A percentile compares a stretch with the other conserved stretches of the same genome.
phyloP scores from a whole-genome alignment of 495 filamentous ascomycete species.

The Friedmanniomyces simplex region DNA sequence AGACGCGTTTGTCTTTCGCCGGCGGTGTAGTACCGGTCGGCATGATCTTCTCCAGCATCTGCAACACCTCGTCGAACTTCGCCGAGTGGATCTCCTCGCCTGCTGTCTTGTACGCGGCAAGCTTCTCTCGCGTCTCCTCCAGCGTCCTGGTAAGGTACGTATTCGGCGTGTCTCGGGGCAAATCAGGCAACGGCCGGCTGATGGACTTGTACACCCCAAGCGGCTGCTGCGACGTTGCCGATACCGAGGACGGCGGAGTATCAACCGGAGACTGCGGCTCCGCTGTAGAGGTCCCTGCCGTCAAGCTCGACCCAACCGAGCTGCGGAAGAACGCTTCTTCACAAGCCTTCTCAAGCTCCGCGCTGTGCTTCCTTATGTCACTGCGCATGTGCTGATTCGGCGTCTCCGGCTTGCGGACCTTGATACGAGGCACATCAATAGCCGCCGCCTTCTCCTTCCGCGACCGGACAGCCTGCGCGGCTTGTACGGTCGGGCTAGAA shows the following conservation, averaged over 20 bases:
- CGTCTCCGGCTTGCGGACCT: slow-evolving; percentile 35
- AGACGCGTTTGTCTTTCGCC: slow-evolving; percentile 30
- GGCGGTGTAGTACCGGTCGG: not conserved
- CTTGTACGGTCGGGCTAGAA: slow-evolving; percentile 18
- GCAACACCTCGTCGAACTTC: slow-evolving; percentile 49
- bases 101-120: slow-evolving; percentile 38
- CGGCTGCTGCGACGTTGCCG: slow-evolving; percentile 1
- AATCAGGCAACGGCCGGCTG: slow-evolving; percentile 29
- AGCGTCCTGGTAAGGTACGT: slow-evolving; percentile 43
- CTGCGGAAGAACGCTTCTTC: slow-evolving; percentile 76
- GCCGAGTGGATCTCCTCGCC: slow-evolving; percentile 21
- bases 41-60: slow-evolving; percentile 22
- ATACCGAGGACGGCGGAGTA: slow-evolving; percentile 31
- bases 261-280: slow-evolving; percentile 32
- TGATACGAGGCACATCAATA: slow-evolving; percentile 15
- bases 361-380: slow-evolving; percentile 55
- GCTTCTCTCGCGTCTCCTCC: slow-evolving; percentile 46
- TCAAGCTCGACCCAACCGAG: slow-evolving; percentile 41
- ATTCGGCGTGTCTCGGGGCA: slow-evolving; percentile 34
- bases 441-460: slow-evolving; percentile 22
- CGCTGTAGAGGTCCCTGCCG: slow-evolving; percentile 27
- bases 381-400: slow-evolving; percentile 45
- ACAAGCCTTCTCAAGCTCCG: slow-evolving; percentile 56
- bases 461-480: slow-evolving; percentile 13
- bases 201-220: not conserved